phyloP scores from a whole-genome alignment of 305 asterid species.

The Petunia hybrid region DNA sequence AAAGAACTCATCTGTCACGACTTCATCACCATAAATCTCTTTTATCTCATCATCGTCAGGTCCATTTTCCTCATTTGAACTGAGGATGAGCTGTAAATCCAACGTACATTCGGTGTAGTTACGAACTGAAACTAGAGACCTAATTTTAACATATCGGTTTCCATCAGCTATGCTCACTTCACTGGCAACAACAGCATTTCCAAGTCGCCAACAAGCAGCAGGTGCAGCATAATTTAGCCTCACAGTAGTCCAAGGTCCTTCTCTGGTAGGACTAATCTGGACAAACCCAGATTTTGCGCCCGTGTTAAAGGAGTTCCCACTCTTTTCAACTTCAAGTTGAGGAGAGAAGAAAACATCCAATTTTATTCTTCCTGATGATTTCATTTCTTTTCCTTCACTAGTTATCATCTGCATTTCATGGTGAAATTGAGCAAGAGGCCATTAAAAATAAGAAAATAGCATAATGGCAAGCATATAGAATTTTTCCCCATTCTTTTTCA shows the following conservation, averaged over 20 bases:
- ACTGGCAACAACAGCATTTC: constrained; percentile 86
- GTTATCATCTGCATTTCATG: constrained; percentile 53
- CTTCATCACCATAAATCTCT: constrained; percentile 47
- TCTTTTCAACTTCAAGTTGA: constrained; percentile 50
- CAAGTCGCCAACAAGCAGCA: constrained; percentile 91
- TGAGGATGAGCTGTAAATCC: constrained; percentile 71
- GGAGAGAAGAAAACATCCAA: constrained; percentile 70
- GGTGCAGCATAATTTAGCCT: constrained; percentile 94
- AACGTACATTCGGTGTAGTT: constrained; percentile 74
- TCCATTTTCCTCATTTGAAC: constrained; percentile 46
- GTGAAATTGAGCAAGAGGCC: constrained; percentile 31
- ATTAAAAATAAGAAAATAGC: neutral
- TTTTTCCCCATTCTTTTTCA: neutral
- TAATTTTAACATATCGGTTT: constrained; percentile 73
- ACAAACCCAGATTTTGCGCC: constrained; percentile 64
- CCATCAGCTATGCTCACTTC: constrained; percentile 83
- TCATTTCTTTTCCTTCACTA: constrained; percentile 24
- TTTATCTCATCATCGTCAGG: constrained; percentile 44
- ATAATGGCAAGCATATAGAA: neutral
- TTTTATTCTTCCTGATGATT: constrained; percentile 64
- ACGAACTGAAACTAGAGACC: constrained; percentile 89
- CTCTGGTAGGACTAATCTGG: constrained; percentile 85
- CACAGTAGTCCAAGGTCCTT: constrained; percentile 95
- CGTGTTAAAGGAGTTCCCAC: constrained; percentile 47
- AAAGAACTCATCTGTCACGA: constrained; percentile 69